These are phyloP conservation scores for Pyrenophora teres DNA, from an alignment of 2,329 filamentous ascomycete species.

Conservation along the genomic window DNA sequence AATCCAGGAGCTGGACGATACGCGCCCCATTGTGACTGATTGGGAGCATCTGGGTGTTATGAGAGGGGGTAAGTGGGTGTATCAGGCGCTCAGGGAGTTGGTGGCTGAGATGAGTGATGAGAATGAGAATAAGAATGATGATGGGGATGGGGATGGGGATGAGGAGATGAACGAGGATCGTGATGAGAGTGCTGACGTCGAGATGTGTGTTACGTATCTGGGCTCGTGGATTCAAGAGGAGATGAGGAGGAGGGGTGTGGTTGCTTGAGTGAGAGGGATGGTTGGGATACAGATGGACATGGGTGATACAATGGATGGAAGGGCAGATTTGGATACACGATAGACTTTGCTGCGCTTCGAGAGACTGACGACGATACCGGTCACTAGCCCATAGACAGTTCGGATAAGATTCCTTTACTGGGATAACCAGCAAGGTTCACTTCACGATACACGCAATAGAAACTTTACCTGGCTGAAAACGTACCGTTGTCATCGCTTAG, in stretches of 20 bases:
- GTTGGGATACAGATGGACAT: neutral
- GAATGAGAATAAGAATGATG: neutral
- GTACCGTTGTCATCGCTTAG: no score
- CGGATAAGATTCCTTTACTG: no score
- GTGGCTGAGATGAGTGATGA: neutral
- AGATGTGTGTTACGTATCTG: constrained; percentile 1
- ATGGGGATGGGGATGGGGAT: neutral
- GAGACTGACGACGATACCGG: no score
- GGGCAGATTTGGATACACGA: no score
- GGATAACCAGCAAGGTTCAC: no score
- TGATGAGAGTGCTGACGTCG: neutral
- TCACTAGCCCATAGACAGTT: no score
- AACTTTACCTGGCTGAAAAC: no score
- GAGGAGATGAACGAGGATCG: neutral
- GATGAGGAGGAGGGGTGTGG: neutral
- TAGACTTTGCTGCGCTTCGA: no score
- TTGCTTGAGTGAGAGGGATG: neutral
- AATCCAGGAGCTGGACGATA: constrained; percentile 1
- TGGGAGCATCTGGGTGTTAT: constrained; percentile 9
- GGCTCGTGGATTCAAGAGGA: neutral
- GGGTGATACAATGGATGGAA: no score
- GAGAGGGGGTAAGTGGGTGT: constrained; percentile 9
- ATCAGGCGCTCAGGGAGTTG: constrained; percentile 1
- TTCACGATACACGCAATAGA: no score
- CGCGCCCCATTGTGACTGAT: constrained; percentile 1